phyloP scores from a whole-genome alignment of 371 early-diverging fungal genomes.

The Apophysomyces trapeziformis region DNA sequence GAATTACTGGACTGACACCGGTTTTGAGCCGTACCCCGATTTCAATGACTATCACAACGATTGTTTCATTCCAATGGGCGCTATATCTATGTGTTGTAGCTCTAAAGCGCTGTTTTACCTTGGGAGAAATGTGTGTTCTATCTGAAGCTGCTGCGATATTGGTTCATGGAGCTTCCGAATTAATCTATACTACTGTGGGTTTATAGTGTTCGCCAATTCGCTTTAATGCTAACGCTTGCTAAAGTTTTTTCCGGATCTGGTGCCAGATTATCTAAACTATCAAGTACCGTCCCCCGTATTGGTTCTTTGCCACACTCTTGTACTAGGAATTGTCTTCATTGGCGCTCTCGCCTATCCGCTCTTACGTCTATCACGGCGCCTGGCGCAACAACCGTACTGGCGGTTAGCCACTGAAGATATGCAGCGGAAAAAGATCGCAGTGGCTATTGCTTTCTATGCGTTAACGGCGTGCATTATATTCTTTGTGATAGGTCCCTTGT shows the following conservation, averaged over 20 bases:
- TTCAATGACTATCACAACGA: constrained; percentile 29
- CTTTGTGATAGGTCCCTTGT: constrained; percentile 55
- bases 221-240: background rate
- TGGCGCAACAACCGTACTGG: constrained; percentile 57
- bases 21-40: constrained; percentile 31
- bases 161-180: constrained; percentile 43
- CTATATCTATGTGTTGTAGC: constrained; percentile 48
- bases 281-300: constrained; percentile 32
- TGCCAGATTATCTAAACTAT: constrained; percentile 30
- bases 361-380: constrained; percentile 52
- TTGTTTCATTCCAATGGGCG: constrained; percentile 46
- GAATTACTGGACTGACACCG: constrained; percentile 27
- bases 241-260: constrained; percentile 28
- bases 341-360: constrained; percentile 61
- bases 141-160: constrained; percentile 62
- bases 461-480: constrained; percentile 43
- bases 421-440: constrained; percentile 30
- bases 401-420: constrained; percentile 24
- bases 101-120: constrained; percentile 63
- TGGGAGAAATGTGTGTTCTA: constrained; percentile 72
- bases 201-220: background rate
- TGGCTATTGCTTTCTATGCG: constrained; percentile 44
- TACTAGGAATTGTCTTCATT: constrained; percentile 75
- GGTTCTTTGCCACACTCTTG: constrained; percentile 51
- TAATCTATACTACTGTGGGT: constrained; percentile 31